Evolutionary conservation across 169 alveolate species (phyloP).

Genomic region (Blepharisma undulans): DNA sequence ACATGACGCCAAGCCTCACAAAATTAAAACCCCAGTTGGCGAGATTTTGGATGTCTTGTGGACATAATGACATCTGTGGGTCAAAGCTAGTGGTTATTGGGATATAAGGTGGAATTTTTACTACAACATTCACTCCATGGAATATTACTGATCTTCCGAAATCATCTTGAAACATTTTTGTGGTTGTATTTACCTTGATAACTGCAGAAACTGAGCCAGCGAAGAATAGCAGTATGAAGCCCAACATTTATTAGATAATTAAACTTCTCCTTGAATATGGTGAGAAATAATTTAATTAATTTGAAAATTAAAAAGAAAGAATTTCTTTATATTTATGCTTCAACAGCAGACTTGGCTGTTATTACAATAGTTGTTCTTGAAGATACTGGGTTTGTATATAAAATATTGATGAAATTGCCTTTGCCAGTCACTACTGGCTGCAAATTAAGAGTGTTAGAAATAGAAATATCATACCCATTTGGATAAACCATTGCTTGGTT

Average conservation of each 20-base stretch:
- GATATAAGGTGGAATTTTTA: conserved; percentile 72
- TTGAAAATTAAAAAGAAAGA: not conserved
- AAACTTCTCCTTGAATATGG: not conserved
- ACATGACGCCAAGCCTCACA: conserved; percentile 83
- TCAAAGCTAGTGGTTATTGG: conserved; percentile 62
- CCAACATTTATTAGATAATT: not conserved
- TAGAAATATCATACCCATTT: conserved; percentile 11
- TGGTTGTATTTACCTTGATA: conserved; percentile 15
- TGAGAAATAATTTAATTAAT: conserved; percentile 11
- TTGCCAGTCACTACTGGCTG: not conserved
- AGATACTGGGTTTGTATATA: not conserved
- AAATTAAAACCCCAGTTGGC: conserved; percentile 78
- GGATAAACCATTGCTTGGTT: conserved; percentile 16
- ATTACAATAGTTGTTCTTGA: not conserved
- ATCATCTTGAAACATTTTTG: conserved; percentile 33
- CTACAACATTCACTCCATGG: conserved; percentile 82
- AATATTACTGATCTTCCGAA: conserved; percentile 54
- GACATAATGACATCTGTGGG: conserved; percentile 60
- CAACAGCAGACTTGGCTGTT: not conserved
- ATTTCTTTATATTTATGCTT: not conserved
- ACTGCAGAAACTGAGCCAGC: not conserved
- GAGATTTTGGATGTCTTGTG: conserved; percentile 68
- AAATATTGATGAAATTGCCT: not conserved
- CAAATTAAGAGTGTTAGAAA: not conserved
- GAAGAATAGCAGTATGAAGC: not conserved